These are phyloP conservation scores for Circinella umbellata DNA, from an alignment of 371 early-diverging fungal species.

Conservation along the genomic window DNA sequence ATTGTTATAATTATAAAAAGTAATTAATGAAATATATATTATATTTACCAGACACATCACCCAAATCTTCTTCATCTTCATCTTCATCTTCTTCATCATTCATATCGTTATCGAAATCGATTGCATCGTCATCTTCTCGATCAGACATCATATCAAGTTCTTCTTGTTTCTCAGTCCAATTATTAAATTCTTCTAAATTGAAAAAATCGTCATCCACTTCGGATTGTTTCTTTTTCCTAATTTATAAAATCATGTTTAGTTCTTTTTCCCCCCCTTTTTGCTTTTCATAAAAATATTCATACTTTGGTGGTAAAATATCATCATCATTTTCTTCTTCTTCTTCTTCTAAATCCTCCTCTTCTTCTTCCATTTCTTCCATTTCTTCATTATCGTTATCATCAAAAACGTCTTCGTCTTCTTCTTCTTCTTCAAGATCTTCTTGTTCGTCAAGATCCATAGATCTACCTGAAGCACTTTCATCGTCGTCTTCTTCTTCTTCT, in stretches of 20 bases:
- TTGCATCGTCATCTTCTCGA: constrained; percentile 55
- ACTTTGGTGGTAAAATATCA: constrained; percentile 8
- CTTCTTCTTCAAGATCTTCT: constrained; percentile 23
- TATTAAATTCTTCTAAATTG: constrained; percentile 63
- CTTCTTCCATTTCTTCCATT: neutral
- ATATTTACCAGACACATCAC: constrained; percentile 10
- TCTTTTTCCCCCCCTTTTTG: no score
- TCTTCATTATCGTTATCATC: neutral
- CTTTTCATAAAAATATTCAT: neutral
- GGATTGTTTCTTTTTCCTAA: constrained; percentile 36
- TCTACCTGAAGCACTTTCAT: constrained; percentile 33
- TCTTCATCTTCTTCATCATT: constrained; percentile 17
- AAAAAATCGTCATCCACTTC: constrained; percentile 76
- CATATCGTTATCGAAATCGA: constrained; percentile 55
- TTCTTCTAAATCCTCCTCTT: constrained; percentile 4
- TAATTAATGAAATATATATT: neutral
- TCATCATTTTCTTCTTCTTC: constrained; percentile 14
- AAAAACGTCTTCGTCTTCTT: neutral
- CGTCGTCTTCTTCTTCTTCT: constrained; percentile 31
- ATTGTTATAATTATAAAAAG: neutral
- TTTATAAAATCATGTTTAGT: neutral
- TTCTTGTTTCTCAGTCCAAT: constrained; percentile 69
- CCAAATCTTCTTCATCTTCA: constrained; percentile 15
- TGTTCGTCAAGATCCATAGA: constrained; percentile 29
- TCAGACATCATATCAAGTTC: constrained; percentile 51